A percentile compares a stretch with the other conserved stretches of the same genome.
Evolutionary conservation across 2,329 filamentous ascomycete genomes (phyloP).

Genomic region (Mollisia scopiformis): DNA sequence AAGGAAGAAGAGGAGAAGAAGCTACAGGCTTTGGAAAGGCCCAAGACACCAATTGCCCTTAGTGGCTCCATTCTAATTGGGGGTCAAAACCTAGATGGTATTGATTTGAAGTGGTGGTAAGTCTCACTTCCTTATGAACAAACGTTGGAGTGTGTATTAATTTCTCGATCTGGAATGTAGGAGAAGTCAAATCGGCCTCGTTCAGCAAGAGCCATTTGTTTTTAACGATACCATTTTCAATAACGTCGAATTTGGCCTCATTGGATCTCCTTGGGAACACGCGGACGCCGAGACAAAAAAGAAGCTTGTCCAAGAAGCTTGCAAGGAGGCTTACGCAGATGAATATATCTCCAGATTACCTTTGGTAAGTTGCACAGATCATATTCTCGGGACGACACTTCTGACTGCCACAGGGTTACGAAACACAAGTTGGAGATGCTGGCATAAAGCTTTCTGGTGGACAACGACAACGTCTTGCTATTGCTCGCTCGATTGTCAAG

Average conservation of each 20-base stretch:
- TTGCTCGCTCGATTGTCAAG: conserved; percentile 70
- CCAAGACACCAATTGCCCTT: conserved; percentile 44
- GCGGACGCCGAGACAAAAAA: conserved; percentile 57
- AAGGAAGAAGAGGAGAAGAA: conserved; percentile 18
- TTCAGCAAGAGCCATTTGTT: conserved; percentile 70
- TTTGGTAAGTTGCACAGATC: conserved; percentile 39
- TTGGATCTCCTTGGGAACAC: conserved; percentile 55
- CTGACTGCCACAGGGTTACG: conserved; percentile 57
- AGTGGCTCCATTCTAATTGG: conserved; percentile 57
- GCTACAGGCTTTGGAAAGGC: conserved; percentile 25
- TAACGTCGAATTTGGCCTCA: conserved; percentile 64
- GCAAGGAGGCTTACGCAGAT: conserved; percentile 68
- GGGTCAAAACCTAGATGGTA: conserved; percentile 54
- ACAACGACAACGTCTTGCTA: conserved; percentile 77
- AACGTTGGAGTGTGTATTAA: too few species aligned
- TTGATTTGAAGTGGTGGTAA: conserved; percentile 68
- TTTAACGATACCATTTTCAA: conserved; percentile 68
- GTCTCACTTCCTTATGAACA: too few species aligned
- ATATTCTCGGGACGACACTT: neutral
- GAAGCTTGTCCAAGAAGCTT: conserved; percentile 64
- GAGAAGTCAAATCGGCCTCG: conserved; percentile 63
- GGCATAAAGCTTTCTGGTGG: conserved; percentile 82
- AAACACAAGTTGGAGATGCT: conserved; percentile 75
- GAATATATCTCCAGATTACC: conserved; percentile 70
- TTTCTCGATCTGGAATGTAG: conserved; percentile 68